Percentiles rank a stretch among this genome's conserved stretches.
Evolutionary conservation across 148 eudicot genomes (phyloP).

Genomic region (Fagopyrum tataricum): DNA sequence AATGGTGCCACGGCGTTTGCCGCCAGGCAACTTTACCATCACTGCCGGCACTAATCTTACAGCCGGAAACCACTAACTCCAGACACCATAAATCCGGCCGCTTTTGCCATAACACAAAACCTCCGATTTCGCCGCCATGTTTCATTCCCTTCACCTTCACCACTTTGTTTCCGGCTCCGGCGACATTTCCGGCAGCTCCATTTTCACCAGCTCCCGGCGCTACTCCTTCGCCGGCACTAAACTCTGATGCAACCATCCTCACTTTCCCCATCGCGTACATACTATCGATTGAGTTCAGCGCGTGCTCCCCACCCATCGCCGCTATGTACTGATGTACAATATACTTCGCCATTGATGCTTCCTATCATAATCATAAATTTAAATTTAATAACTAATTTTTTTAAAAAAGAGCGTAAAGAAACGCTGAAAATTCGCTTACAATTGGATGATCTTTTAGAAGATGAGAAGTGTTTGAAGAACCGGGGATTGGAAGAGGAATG

Average conservation of each 20-base stretch:
- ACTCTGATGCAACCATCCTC: slow-evolving; percentile 72
- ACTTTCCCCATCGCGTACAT: slow-evolving; percentile 95
- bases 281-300: slow-evolving; percentile 64
- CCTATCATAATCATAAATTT: slow-evolving; percentile 27
- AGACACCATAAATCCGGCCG: slow-evolving; percentile 81
- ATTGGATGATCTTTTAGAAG: slow-evolving; percentile 66
- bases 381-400: not conserved
- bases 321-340: slow-evolving; percentile 93
- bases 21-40: slow-evolving; percentile 97
- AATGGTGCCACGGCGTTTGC: slow-evolving; percentile 87
- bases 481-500: slow-evolving; percentile 58
- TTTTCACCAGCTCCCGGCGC: not conserved
- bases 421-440: slow-evolving; percentile 30
- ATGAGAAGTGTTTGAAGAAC: slow-evolving; percentile 20
- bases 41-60: slow-evolving; percentile 87
- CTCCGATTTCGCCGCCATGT: slow-evolving; percentile 65
- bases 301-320: slow-evolving; percentile 79
- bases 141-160: slow-evolving; percentile 47
- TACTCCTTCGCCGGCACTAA: slow-evolving; percentile 47
- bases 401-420: not conserved
- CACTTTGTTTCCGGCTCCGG: slow-evolving; percentile 18
- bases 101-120: slow-evolving; percentile 87
- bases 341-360: slow-evolving; percentile 87
- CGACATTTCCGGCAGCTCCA: not conserved
- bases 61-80: slow-evolving; percentile 77